Conservation (phyloP, 306 rosid species). For the Vigna unguiculata region DNA sequence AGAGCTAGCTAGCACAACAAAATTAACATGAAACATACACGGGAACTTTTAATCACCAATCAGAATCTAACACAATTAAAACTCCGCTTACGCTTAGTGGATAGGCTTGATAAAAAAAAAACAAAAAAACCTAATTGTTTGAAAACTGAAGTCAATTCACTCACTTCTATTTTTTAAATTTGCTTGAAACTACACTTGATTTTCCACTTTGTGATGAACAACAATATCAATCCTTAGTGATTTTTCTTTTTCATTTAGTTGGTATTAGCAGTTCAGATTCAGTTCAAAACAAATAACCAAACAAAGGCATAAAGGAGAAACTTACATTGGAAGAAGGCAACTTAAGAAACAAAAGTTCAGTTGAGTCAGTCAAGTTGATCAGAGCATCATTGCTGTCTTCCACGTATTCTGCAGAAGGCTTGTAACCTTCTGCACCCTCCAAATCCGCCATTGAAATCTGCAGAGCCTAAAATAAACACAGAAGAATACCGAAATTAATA, state of each 20-base stretch:
- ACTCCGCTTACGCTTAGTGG: not conserved
- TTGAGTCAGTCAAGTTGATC: conserved; percentile 55
- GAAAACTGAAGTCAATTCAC: not conserved
- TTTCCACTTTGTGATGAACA: not conserved
- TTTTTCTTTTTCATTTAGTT: not conserved
- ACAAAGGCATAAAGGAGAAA: conserved; percentile 1
- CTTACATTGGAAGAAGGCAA: conserved; percentile 68
- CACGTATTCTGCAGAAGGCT: conserved; percentile 59
- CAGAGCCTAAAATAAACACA: not conserved
- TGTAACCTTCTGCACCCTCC: conserved; percentile 52
- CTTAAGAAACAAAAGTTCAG: conserved; percentile 77
- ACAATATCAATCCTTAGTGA: not conserved
- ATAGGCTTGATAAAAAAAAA: not conserved
- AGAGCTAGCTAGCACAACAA: not conserved
- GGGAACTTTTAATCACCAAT: not conserved
- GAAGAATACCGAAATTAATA: not conserved
- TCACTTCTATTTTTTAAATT: not conserved
- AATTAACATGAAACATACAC: not conserved
- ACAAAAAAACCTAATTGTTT: not conserved
- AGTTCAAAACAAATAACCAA: conserved; percentile 30
- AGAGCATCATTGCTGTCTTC: conserved; percentile 60
- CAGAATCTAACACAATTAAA: not conserved
- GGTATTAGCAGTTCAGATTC: not conserved
- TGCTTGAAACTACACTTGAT: not conserved
- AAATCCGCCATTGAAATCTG: conserved; percentile 34